These are phyloP conservation scores for Keithomyces neogunnii DNA, from an alignment of 2,329 filamentous ascomycete species.

Conservation along the genomic window DNA sequence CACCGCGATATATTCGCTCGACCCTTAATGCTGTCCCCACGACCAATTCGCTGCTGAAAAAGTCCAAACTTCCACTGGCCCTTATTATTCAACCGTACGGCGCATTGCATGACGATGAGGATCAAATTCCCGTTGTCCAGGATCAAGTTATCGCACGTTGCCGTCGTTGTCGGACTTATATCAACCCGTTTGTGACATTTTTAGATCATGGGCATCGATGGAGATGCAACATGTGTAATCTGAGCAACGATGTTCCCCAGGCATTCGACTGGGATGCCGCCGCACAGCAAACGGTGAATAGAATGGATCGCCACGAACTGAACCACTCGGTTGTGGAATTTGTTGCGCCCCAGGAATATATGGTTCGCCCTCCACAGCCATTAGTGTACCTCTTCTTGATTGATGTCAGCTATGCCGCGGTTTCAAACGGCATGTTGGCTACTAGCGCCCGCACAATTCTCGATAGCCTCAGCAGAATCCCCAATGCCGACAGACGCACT, in stretches of 20 bases:
- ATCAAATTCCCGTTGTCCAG: slow-evolving; percentile 82
- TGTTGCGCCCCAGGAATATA: slow-evolving; percentile 96
- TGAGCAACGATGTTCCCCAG: slow-evolving; percentile 98
- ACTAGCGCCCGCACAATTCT: slow-evolving; percentile 89
- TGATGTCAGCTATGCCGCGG: slow-evolving; percentile 84
- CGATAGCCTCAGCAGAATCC: slow-evolving; percentile 92
- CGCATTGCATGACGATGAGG: slow-evolving; percentile 85
- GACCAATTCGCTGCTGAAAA: slow-evolving; percentile 87
- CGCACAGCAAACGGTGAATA: slow-evolving; percentile 81
- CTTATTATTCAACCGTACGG: slow-evolving; percentile 95
- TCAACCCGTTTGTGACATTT: slow-evolving; percentile 96
- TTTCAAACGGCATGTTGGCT: slow-evolving; percentile 83
- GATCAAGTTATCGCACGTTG: slow-evolving; percentile 97
- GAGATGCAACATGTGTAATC: slow-evolving; percentile 99
- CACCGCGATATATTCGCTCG: slow-evolving; percentile 88
- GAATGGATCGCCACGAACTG: slow-evolving; percentile 85
- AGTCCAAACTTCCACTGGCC: slow-evolving; percentile 91
- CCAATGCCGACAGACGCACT: slow-evolving; percentile 91
- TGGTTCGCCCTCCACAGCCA: slow-evolving; percentile 94
- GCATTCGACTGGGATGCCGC: slow-evolving; percentile 97
- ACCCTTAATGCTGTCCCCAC: slow-evolving; percentile 92
- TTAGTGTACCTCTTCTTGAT: slow-evolving; percentile 93
- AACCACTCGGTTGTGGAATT: slow-evolving; percentile 98
- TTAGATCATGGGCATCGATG: slow-evolving; percentile 94
- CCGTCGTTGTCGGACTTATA: slow-evolving; percentile 90